phyloP scores from a whole-genome alignment of 352 stramenopile species.

The Phytophthora citricola region DNA sequence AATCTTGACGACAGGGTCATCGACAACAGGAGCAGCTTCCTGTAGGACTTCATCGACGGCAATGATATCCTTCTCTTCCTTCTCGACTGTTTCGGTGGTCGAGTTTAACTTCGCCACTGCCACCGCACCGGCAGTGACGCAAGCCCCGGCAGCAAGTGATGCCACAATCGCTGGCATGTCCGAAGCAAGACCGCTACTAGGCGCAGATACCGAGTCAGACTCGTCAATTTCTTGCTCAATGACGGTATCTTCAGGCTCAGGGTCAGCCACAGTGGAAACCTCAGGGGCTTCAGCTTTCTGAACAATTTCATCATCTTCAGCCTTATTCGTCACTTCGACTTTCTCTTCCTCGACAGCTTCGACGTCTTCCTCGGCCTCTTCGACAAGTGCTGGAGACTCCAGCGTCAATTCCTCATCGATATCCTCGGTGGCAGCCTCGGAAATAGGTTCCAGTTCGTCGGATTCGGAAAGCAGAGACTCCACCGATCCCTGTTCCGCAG shows the following conservation, averaged over 20 bases:
- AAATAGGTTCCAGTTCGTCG: too few species aligned
- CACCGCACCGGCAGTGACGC: background rate
- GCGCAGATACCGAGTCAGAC: background rate
- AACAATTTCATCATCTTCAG: background rate
- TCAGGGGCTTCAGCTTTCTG: background rate
- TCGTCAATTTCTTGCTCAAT: background rate
- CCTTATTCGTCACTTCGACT: background rate
- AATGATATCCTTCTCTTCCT: background rate
- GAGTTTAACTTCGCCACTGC: background rate
- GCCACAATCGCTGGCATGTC: conserved; percentile 28
- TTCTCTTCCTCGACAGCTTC: background rate
- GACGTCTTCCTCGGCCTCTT: background rate
- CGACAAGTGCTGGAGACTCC: background rate
- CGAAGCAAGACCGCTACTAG: conserved; percentile 2
- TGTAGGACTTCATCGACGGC: background rate
- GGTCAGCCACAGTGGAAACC: background rate
- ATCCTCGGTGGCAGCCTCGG: background rate
- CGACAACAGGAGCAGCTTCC: background rate
- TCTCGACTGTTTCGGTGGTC: background rate
- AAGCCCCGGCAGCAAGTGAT: conserved; percentile 15
- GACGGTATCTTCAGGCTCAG: background rate
- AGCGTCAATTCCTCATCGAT: background rate
- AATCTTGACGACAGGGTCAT: background rate
- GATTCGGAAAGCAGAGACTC: too few species aligned
- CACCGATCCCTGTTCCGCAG: too few species aligned